phyloP scores from a whole-genome alignment of 306 rosid genomes.

The Dalbergia cochinchinensis region DNA sequence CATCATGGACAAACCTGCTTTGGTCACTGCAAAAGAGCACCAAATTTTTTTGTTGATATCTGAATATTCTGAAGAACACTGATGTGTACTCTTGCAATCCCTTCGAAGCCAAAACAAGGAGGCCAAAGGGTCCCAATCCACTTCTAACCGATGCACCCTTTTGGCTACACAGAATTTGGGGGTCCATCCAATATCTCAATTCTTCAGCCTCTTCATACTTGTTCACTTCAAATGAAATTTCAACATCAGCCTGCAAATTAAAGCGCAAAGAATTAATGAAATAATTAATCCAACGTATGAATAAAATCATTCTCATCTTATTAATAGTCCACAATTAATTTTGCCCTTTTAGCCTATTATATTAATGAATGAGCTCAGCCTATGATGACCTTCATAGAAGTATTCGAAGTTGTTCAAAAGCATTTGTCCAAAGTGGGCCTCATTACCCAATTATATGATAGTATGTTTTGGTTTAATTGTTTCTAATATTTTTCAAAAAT shows the following conservation, averaged over 20 bases:
- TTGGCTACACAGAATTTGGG: conserved; percentile 68
- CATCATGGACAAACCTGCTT: conserved; percentile 64
- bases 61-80: conserved; percentile 74
- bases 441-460: no score
- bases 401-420: no score
- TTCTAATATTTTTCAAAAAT: no score
- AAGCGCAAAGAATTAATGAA: not conserved
- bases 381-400: no score
- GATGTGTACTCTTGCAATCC: conserved; percentile 78
- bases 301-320: not conserved
- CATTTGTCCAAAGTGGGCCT: not conserved
- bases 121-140: conserved; percentile 80
- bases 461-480: no score
- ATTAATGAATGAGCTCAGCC: not conserved
- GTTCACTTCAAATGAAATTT: conserved; percentile 59
- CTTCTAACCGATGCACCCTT: conserved; percentile 62
- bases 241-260: conserved; percentile 77
- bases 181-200: conserved; percentile 56
- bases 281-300: not conserved
- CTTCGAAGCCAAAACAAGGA: conserved; percentile 68
- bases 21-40: conserved; percentile 83
- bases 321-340: not conserved
- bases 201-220: conserved; percentile 59
- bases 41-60: conserved; percentile 52
- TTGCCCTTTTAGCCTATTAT: not conserved